These are phyloP conservation scores for Aspergillus viridinutans DNA, from an alignment of 2,329 filamentous ascomycete genomes.

Conservation along the genomic window DNA sequence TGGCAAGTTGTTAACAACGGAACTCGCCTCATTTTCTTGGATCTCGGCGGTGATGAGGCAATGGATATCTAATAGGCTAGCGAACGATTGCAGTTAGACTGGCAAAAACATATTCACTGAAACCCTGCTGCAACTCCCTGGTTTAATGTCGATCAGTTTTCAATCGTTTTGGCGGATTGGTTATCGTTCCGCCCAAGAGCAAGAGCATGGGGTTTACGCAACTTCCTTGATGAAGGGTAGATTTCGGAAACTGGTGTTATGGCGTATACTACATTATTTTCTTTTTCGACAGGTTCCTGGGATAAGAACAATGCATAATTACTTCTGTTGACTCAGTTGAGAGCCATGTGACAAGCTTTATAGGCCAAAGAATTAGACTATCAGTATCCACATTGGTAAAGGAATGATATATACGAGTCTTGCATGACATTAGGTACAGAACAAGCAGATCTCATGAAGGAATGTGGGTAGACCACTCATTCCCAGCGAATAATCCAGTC, in stretches of 20 bases:
- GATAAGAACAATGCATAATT: background rate
- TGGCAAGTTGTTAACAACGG: conserved; percentile 74
- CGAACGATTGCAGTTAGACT: no score
- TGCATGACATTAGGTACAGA: background rate
- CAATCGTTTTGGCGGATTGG: background rate
- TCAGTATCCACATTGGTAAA: background rate
- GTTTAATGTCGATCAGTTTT: background rate
- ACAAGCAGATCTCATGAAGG: background rate
- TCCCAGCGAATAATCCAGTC: conserved; percentile 8
- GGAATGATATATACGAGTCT: background rate
- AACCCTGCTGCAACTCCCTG: background rate
- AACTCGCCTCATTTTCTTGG: conserved; percentile 67
- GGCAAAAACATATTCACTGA: background rate
- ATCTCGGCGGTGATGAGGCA: conserved; percentile 52
- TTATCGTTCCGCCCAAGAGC: background rate
- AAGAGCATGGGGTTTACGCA: conserved; percentile 10
- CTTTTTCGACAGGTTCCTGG: background rate
- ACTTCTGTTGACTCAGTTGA: background rate
- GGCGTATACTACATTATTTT: conserved; percentile 10
- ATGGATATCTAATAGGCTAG: conserved; percentile 42
- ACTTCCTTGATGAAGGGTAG: conserved; percentile 18
- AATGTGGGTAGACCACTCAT: background rate
- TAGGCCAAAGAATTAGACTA: background rate
- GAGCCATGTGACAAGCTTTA: background rate
- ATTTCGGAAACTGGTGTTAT: conserved; percentile 19